Evolutionary conservation across 2,329 filamentous ascomycete species (phyloP).

Genomic region (Alternaria tenuissima): DNA sequence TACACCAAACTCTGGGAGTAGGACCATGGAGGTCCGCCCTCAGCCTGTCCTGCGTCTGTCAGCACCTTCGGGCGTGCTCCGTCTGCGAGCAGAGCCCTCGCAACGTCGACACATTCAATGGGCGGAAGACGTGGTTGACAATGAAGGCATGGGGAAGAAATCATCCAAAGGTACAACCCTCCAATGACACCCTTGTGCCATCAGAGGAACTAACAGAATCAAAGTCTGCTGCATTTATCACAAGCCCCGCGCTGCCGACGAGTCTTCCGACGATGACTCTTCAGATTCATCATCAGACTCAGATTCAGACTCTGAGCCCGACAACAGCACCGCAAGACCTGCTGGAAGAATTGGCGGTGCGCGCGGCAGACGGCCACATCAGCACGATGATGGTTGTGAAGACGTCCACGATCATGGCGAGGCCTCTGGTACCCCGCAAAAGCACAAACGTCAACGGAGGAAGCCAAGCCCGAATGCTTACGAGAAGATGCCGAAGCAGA

Average conservation of each 20-base stretch:
- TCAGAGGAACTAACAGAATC: background rate
- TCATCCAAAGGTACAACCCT: conserved; percentile 79
- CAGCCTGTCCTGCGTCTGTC: conserved; percentile 46
- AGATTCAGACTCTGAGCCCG: conserved; percentile 61
- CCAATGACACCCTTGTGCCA: background rate
- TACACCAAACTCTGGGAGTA: conserved; percentile 32
- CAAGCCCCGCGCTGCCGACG: conserved; percentile 72
- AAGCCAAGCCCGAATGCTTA: conserved; percentile 81
- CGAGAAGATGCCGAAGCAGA: conserved; percentile 73
- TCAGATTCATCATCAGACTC: conserved; percentile 65
- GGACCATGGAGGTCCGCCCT: conserved; percentile 35
- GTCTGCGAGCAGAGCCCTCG: conserved; percentile 53
- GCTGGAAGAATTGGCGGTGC: conserved; percentile 37
- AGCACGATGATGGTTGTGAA: conserved; percentile 45
- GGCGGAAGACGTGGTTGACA: conserved; percentile 93
- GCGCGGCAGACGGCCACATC: conserved; percentile 35
- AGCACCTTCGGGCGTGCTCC: conserved; percentile 48
- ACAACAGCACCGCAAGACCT: conserved; percentile 59
- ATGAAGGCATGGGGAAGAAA: conserved; percentile 93
- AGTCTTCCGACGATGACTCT: conserved; percentile 76
- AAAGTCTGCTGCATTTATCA: conserved; percentile 99
- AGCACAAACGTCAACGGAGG: conserved; percentile 53
- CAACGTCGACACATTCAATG: conserved; percentile 77
- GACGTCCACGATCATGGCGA: conserved; percentile 53
- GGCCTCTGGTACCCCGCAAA: conserved; percentile 51